phyloP scores from a whole-genome alignment of 2,329 filamentous ascomycete genomes.

The Trichophyton benhamiae region DNA sequence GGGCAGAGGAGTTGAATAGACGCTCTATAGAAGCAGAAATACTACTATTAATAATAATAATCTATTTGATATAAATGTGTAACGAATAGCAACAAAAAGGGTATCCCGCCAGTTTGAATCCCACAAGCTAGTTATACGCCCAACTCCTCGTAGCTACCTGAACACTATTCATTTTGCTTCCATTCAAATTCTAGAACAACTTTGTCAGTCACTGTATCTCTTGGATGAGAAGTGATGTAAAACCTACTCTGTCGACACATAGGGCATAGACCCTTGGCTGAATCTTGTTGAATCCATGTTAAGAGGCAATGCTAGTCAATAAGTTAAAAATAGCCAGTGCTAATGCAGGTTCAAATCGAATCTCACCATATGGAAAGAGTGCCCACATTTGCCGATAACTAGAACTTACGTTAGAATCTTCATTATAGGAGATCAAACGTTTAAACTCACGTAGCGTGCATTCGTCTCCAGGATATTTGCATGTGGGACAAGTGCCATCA shows the following conservation, averaged over 20 bases:
- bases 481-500: constrained; percentile 92
- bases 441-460: constrained; percentile 65
- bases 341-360: constrained; percentile 1
- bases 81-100: not conserved
- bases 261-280: constrained; percentile 83
- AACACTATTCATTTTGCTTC: constrained; percentile 30
- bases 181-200: constrained; percentile 39
- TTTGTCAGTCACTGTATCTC: constrained; percentile 10
- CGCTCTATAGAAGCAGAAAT: no score
- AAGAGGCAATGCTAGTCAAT: constrained; percentile 70
- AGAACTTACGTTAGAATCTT: constrained; percentile 6
- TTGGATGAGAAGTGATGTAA: not conserved
- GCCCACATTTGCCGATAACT: constrained; percentile 95
- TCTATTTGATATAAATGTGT: not conserved
- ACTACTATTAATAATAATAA: no score
- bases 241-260: constrained; percentile 88
- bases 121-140: not conserved
- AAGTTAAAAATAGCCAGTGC: constrained; percentile 6
- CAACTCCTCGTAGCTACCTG: not conserved
- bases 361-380: constrained; percentile 90
- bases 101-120: not conserved
- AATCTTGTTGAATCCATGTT: constrained; percentile 92
- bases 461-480: constrained; percentile 94
- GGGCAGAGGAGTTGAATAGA: no score
- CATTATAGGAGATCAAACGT: no score